Evolutionary conservation across 495 filamentous ascomycete species (phyloP), one percentile per base, ranked within the genome.

Genomic region (Neurospora pannonica): DNA sequence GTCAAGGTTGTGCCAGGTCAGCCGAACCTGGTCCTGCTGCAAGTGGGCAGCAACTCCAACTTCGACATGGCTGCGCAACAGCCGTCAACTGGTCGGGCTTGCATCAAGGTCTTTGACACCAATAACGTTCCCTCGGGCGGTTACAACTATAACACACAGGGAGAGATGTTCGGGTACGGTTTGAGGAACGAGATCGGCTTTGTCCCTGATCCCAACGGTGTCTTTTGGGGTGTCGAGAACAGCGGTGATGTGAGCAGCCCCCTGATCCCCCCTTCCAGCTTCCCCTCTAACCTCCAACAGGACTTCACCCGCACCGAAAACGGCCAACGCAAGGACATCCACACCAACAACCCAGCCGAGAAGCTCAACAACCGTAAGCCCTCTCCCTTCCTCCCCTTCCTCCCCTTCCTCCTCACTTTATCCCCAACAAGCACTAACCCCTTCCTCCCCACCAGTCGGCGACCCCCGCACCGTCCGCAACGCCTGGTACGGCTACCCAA

Each of bases 161-260:
- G 91, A 7, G 75, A 84, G 43, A 82, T 89, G 7, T 84, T 91
- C 24, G 91, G 89, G 0, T 93, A 90, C 83, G 91, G 91, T 17
- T 81, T 93, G 46, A 83, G 91, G 5, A 92, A 93, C 79, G 88
- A 88, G 38, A 91, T 92, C 31, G 91, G 91, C n/a, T 82, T 92
- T 13, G 85, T 81, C 1, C 85, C 89, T 73, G 87, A 92, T 69
- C 88, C 88, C 0, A 85, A 80, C 10, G 90, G 90, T 34, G 86
- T 87, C 4, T 84, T 92, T 71, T 93, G 88, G 83, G 87, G 86
- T 4, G 91, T 93, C 2, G 91, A 93, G 83, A 93, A 93, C 77
- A 89, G 87, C 36, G 89, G 87, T 5, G 91, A 93, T 79, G 76
- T 90, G 13, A 82, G 91, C 73, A n/a, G 2, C 7, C n/a, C 15